These are phyloP conservation scores for Vigna trinervia DNA, from an alignment of 306 rosid species.

Conservation along the genomic window DNA sequence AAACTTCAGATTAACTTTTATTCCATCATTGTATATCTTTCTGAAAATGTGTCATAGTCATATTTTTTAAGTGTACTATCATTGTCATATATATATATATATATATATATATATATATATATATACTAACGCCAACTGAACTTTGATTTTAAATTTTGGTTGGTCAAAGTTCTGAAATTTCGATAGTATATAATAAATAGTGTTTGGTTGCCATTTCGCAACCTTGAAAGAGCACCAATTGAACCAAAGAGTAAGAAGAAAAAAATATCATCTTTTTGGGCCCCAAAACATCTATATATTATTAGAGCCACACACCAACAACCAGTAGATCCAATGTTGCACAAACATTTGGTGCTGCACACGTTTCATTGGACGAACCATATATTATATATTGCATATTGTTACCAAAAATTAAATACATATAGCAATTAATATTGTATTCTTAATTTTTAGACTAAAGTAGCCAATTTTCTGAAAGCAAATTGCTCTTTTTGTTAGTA, in stretches of 20 bases:
- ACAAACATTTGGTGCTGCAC: constrained; percentile 15
- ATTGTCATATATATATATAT: no score
- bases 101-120: no score
- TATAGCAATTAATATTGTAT: neutral
- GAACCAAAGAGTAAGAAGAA: constrained; percentile 3
- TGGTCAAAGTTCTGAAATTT: constrained; percentile 23
- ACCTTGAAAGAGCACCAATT: constrained; percentile 5
- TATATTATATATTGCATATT: neutral
- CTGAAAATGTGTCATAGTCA: no score
- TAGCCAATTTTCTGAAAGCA: neutral
- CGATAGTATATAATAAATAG: neutral
- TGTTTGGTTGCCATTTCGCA: constrained; percentile 10
- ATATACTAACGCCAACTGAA: constrained; percentile 8
- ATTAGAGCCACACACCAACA: constrained; percentile 7
- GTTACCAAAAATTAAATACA: neutral
- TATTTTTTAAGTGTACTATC: no score
- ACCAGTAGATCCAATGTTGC: neutral
- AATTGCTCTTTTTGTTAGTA: neutral
- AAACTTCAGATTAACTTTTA: no score
- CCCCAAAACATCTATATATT: neutral
- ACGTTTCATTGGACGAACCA: constrained; percentile 30
- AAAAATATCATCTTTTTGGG: constrained; percentile 12
- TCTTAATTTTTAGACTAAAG: neutral
- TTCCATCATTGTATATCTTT: no score
- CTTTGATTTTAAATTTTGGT: neutral